These are phyloP conservation scores for Lentinula raphanica DNA, from an alignment of 768 basidiomycete genomes.

Conservation along the genomic window DNA sequence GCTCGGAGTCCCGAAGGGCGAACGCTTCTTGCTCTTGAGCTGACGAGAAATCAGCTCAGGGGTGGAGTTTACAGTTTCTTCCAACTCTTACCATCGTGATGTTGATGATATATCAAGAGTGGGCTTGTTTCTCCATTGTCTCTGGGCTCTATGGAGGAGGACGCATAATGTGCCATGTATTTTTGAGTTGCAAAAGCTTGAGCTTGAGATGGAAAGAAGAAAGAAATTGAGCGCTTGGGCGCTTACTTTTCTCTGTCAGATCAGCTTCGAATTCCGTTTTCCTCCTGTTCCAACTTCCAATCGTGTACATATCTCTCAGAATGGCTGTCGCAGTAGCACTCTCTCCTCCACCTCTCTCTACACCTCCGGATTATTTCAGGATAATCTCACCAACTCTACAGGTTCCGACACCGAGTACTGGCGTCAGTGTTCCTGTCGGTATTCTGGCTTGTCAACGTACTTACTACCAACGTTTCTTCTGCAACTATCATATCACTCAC, in stretches of 20 bases:
- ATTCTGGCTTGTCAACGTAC: conserved; percentile 76
- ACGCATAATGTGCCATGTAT: too few species aligned
- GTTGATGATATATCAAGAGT: not conserved
- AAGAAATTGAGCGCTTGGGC: too few species aligned
- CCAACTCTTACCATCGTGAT: not conserved
- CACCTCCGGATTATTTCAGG: conserved; percentile 58
- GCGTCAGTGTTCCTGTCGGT: conserved; percentile 60
- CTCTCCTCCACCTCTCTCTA: conserved; percentile 34
- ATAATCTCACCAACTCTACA: conserved; percentile 54
- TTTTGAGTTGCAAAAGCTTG: too few species aligned
- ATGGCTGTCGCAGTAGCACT: conserved; percentile 43
- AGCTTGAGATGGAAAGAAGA: too few species aligned
- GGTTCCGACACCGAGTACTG: conserved; percentile 44
- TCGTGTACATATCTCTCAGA: not conserved
- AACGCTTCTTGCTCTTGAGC: not conserved
- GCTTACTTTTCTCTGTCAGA: too few species aligned
- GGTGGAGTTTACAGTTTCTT: too few species aligned
- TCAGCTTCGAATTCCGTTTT: too few species aligned
- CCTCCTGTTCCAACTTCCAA: too few species aligned
- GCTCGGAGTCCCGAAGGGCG: not conserved
- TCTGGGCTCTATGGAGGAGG: too few species aligned
- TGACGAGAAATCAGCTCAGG: too few species aligned
- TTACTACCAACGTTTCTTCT: conserved; percentile 10
- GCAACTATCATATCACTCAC: conserved; percentile 1
- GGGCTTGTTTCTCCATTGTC: too few species aligned